phyloP scores from a whole-genome alignment of 495 filamentous ascomycete genomes.

The Neurospora discreta region DNA sequence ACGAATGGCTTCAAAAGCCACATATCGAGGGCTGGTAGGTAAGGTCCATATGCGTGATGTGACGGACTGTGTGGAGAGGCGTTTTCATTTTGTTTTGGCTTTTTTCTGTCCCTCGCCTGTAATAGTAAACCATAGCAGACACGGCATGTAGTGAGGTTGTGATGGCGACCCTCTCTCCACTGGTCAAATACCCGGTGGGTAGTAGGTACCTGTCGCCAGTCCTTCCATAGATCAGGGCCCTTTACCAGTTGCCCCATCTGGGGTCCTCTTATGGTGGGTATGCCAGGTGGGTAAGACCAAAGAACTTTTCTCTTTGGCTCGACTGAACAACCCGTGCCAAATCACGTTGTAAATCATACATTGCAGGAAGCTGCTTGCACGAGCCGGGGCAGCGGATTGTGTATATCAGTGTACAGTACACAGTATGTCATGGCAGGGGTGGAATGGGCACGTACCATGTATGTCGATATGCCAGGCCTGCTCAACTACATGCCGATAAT shows the following conservation, averaged over 20 bases:
- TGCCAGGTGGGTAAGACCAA: not conserved
- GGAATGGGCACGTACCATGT: not conserved
- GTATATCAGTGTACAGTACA: not conserved
- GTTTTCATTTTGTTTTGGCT: not conserved
- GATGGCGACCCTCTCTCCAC: not conserved
- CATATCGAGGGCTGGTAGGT: not conserved
- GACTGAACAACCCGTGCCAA: not conserved
- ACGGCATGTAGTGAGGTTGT: not conserved
- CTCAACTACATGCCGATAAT: slow-evolving; percentile 14
- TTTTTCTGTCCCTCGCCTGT: not conserved
- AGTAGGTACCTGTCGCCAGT: not conserved
- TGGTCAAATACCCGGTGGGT: not conserved
- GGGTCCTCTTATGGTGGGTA: not conserved
- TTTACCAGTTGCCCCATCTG: not conserved
- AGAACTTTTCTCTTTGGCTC: not conserved
- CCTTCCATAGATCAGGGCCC: not conserved
- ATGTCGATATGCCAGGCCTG: not conserved
- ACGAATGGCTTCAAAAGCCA: not conserved
- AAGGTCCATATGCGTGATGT: not conserved
- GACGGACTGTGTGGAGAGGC: not conserved
- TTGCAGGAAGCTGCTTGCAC: not conserved
- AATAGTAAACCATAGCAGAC: not conserved
- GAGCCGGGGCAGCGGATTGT: not conserved
- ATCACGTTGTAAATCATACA: not conserved
- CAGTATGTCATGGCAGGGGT: not conserved